Percentiles rank a stretch among this genome's conserved stretches.
Evolutionary conservation across 495 filamentous ascomycete species (phyloP).

Genomic region (Tricharina praecox): DNA sequence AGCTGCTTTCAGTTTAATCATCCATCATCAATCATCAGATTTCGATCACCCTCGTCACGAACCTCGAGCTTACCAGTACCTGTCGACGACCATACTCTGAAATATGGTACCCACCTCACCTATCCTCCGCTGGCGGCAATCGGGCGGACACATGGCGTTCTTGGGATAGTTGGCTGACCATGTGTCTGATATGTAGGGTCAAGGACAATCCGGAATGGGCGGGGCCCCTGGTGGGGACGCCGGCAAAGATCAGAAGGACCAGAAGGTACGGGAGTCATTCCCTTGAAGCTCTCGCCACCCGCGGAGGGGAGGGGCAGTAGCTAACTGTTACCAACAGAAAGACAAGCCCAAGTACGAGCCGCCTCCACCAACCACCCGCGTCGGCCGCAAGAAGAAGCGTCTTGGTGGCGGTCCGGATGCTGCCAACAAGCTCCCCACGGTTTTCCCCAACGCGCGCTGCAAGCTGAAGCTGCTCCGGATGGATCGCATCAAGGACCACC

Average conservation of each 20-base stretch:
- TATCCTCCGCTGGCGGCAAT: no score
- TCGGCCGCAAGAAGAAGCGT: constrained; percentile 90
- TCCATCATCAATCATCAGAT: no score
- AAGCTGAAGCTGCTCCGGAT: constrained; percentile 92
- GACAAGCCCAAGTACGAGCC: constrained; percentile 99
- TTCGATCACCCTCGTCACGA: no score
- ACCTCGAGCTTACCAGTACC: no score
- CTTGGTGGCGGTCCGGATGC: constrained; percentile 81
- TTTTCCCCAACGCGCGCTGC: constrained; percentile 90
- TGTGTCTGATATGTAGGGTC: no score
- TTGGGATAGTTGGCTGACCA: no score
- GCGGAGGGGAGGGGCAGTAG: not conserved
- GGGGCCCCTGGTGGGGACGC: constrained; percentile 44
- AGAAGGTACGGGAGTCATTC: constrained; percentile 50
- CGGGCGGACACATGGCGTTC: no score
- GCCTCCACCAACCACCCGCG: constrained; percentile 88
- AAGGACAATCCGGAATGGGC: constrained; percentile 77
- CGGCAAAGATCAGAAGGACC: constrained; percentile 78
- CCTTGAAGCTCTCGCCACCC: not conserved
- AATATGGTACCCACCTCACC: no score
- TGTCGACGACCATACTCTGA: no score
- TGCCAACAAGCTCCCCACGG: constrained; percentile 78
- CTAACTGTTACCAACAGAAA: constrained; percentile 43
- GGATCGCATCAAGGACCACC: constrained; percentile 96
- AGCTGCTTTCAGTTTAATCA: no score